These are phyloP conservation scores for Diaporthe sp. DNA, from an alignment of 2,329 filamentous ascomycete genomes.

Conservation along the genomic window DNA sequence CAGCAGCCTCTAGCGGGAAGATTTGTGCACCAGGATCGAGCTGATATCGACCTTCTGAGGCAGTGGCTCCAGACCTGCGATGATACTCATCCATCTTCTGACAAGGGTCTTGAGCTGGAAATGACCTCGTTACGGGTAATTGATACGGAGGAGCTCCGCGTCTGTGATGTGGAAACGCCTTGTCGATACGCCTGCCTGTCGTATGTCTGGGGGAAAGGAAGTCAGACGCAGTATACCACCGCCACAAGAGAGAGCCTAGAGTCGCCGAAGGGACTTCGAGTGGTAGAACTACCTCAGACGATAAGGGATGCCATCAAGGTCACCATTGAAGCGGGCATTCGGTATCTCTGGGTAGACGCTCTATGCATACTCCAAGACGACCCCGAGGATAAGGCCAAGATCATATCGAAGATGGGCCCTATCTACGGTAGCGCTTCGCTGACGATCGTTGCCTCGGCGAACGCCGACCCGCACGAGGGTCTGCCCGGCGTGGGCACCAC, in stretches of 20 bases:
- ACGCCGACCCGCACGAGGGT: background rate
- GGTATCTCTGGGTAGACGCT: constrained; percentile 37
- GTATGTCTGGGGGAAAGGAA: constrained; percentile 3
- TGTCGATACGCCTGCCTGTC: constrained; percentile 12
- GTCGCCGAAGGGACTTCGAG: background rate
- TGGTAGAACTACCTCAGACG: background rate
- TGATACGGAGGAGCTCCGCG: background rate
- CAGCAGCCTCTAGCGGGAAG: background rate
- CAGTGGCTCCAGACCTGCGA: background rate
- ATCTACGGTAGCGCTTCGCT: background rate
- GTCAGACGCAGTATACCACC: background rate
- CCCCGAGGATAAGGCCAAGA: background rate
- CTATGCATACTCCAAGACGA: constrained; percentile 38
- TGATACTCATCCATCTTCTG: background rate
- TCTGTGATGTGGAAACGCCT: background rate
- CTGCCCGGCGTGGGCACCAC: background rate
- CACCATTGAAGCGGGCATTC: background rate
- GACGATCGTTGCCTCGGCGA: background rate
- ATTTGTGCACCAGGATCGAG: background rate
- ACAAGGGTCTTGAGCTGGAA: background rate
- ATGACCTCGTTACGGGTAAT: background rate
- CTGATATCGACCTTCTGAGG: background rate
- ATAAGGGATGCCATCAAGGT: background rate
- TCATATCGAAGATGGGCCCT: background rate
- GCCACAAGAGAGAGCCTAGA: background rate